phyloP scores from a whole-genome alignment of 2,329 filamentous ascomycete species.

The Sporothrix variecibatus region DNA sequence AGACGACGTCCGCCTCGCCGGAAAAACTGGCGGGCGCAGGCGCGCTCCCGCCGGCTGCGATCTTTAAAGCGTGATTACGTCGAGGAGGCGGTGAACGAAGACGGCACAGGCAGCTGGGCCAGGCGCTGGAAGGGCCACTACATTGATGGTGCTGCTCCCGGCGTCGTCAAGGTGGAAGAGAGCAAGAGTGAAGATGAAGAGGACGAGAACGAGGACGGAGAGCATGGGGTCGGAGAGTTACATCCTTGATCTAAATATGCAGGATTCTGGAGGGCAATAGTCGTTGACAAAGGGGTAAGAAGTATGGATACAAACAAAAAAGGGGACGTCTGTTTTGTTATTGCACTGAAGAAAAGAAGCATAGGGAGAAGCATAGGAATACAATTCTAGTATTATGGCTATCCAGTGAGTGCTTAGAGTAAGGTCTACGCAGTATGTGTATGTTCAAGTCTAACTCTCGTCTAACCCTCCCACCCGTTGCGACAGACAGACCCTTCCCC shows the following conservation, averaged over 20 bases:
- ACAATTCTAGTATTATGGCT: background rate
- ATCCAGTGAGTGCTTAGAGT: background rate
- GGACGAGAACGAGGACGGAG: no score
- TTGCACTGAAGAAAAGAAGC: background rate
- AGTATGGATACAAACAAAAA: background rate
- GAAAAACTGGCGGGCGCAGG: no score
- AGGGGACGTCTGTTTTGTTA: background rate
- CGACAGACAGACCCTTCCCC: constrained; percentile 3
- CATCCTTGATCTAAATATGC: no score
- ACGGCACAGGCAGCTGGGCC: background rate
- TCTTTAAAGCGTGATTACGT: background rate
- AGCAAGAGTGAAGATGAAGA: no score
- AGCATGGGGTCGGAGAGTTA: no score
- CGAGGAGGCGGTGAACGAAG: background rate
- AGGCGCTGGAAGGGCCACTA: background rate
- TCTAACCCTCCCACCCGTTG: background rate
- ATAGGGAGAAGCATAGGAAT: background rate
- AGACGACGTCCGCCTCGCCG: no score
- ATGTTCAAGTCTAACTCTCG: background rate
- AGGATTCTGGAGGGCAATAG: no score
- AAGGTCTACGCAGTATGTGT: background rate
- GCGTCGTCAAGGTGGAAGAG: no score
- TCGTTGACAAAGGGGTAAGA: no score
- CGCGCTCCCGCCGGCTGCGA: no score
- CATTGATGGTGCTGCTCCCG: no score